Base-by-base conservation (phyloP, 139 green algal species). In the Coelastrella sp. region DNA sequence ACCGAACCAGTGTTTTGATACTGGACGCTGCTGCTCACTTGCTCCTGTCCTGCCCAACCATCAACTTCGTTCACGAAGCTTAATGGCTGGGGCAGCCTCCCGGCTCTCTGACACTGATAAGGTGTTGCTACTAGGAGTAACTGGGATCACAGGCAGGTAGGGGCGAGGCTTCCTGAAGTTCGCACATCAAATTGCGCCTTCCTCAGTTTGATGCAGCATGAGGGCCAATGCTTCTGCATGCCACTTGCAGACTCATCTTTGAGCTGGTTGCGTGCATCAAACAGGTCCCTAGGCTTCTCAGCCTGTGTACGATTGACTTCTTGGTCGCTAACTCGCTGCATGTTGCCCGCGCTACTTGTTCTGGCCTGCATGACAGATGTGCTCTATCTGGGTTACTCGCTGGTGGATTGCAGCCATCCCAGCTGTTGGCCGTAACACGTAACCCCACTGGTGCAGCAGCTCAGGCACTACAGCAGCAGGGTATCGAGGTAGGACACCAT, bases 61-160 rank as follows among this genome's bases (percentile, higher is more conserved):
- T 37, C 9, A 35, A 5, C 37, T n/a, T 64, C 4, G 19, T n/a
- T 34, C n/a, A 21, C 35, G 68, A n/a, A 64, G 30, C 1, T 9
- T 77, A 23, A 77, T 77, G 38, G 68, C 21, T 15, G 27, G 23
- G 71, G 71, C 74, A 35, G 27, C 34, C 0, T 19, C 25, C 2
- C 43, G 34, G 6, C 59, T 45, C 2, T 23, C 40, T 34, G 59
- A 69, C 35, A 41, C 43, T 2, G 63, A 85, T 11, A 85, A 76
- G 23, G 79, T 90, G 27, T 32, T 90, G 25, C 43, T 88, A 23
- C 51, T 90, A 3, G 87, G 87, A 37, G 57, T 86, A 32, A 90
- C 87, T 5, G 87, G 87, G 13, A 53, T 73, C 8, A 90, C 87
- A 34, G 87, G 87, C 23, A 86, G 76, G 79, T 77, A 34, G 23